These are phyloP conservation scores for Barbarea vulgaris DNA, from an alignment of 345 rosid species.

Conservation along the genomic window DNA sequence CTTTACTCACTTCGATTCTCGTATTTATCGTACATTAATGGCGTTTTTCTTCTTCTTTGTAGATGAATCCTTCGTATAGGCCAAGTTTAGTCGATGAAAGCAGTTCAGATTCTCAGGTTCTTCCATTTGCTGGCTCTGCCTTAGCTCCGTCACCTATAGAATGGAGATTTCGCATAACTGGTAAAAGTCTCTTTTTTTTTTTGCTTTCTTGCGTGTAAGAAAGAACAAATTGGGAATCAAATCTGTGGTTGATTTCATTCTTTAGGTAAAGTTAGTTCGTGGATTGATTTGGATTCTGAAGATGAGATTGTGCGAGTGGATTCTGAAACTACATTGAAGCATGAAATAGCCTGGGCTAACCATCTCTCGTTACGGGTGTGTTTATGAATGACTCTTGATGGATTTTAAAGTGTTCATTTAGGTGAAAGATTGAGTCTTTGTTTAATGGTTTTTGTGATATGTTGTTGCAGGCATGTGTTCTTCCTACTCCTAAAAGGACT, in stretches of 20 bases:
- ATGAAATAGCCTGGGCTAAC: slow-evolving; percentile 82
- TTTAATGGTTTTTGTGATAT: neutral
- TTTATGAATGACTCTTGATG: neutral
- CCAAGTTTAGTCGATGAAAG: slow-evolving; percentile 56
- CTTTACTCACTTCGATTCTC: slow-evolving; percentile 53
- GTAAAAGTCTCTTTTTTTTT: slow-evolving; percentile 44
- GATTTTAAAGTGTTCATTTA: neutral
- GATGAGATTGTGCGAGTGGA: slow-evolving; percentile 60
- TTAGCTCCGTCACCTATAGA: slow-evolving; percentile 57
- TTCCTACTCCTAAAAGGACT: slow-evolving; percentile 71
- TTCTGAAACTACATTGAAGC: slow-evolving; percentile 77
- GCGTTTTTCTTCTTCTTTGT: neutral
- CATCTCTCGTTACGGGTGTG: slow-evolving; percentile 74
- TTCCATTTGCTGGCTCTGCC: slow-evolving; percentile 72
- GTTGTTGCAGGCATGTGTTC: slow-evolving; percentile 94
- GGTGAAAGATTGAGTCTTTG: neutral
- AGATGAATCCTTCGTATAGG: slow-evolving; percentile 75
- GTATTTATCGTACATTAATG: slow-evolving; percentile 45
- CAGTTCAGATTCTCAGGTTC: slow-evolving; percentile 36
- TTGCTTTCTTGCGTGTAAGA: neutral
- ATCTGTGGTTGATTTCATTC: neutral
- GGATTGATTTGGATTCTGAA: slow-evolving; percentile 89
- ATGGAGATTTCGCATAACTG: slow-evolving; percentile 78
- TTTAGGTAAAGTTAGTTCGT: slow-evolving; percentile 73
- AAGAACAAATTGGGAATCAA: neutral